Percentiles rank a stretch among this genome's conserved stretches.
Evolutionary conservation across 2,329 filamentous ascomycete genomes (phyloP).

Genomic region (Aspergillus fumigatiaffinis): DNA sequence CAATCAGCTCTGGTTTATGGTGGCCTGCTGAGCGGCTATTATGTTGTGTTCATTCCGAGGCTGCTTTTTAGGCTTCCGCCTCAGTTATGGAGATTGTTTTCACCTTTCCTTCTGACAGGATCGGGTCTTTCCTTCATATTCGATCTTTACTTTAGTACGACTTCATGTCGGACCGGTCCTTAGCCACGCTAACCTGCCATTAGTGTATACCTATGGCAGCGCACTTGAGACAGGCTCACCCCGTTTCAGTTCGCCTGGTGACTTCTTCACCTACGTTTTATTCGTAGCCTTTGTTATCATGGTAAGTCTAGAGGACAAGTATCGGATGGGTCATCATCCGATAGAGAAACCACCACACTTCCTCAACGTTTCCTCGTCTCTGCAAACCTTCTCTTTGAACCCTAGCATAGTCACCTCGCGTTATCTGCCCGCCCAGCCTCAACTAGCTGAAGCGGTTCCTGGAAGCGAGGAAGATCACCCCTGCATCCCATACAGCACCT

Average conservation of each 20-base stretch:
- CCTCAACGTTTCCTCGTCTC: constrained; percentile 12
- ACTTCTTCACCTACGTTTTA: constrained; percentile 74
- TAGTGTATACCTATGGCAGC: constrained; percentile 72
- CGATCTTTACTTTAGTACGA: constrained; percentile 68
- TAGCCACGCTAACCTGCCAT: constrained; percentile 27
- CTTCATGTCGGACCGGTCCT: constrained; percentile 14
- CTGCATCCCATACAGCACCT: constrained; percentile 57
- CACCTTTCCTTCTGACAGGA: constrained; percentile 58
- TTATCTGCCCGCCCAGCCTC: constrained; percentile 75
- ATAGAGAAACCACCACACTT: constrained; percentile 7
- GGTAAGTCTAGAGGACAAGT: constrained; percentile 59
- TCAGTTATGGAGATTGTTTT: constrained; percentile 57
- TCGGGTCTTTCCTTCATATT: constrained; percentile 57
- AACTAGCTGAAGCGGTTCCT: constrained; percentile 77
- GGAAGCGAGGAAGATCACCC: constrained; percentile 78
- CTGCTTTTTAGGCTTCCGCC: constrained; percentile 56
- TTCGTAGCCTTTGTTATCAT: constrained; percentile 69
- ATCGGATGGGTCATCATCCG: constrained; percentile 12
- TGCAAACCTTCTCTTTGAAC: constrained; percentile 17
- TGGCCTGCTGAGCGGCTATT: constrained; percentile 49
- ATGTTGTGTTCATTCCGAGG: constrained; percentile 51
- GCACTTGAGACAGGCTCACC: constrained; percentile 68
- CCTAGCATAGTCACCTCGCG: constrained; percentile 50
- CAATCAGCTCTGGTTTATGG: constrained; percentile 61
- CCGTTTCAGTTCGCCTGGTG: constrained; percentile 70